Base-by-base conservation (phyloP, 2,329 filamentous ascomycete species). In the Shiraia sp. region DNA sequence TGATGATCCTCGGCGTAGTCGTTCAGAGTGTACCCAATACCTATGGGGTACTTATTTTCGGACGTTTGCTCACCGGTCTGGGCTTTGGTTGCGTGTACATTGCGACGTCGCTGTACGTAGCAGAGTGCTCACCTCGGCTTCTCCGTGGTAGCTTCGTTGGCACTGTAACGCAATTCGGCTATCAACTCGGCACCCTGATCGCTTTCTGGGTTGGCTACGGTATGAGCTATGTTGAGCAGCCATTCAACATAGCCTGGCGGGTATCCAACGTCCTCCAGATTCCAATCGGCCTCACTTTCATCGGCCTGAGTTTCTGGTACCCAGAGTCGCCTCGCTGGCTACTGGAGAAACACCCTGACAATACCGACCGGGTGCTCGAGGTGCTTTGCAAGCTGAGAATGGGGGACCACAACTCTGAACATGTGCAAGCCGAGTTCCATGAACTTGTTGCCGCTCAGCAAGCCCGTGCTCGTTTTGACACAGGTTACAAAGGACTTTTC, bases 31-130 rank as follows among this genome's bases (percentile, higher is more conserved):
- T 46, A 5, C 43, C 39, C 13, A 42, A 42, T 27, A 47, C 43
- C 3, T 42, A 42, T n/a, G 35, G 35, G 10, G n/a, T 39, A 16
- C 39, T 42, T 2, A 42, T 39, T 13, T 26, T 42, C 12, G 43
- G 34, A 12, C 35, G 34, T 10, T 17, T 46, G 13, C 22, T 46
- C 6, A 42, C 34, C 6, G 32, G 31, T n/a, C 35, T 46, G 7
- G 43, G 43, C 10, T 46, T 46, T 25, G 39, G 43, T 8, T 39
- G 35, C 31, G 38, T 42, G 15, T 42, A 42, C n/a, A 46, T 46
- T 13, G 34, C 38, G 10, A 42, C 40, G 10, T 27, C 40, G 10
- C 17, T 39, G 8, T 42, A 46, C 27, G 43, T 42, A 16, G 40
- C 34, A 4, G 34, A 31, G 15, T 30, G 32, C 16, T 26, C 26